Base-by-base conservation (phyloP, 306 rosid genomes). In the Quercus cerris region DNA sequence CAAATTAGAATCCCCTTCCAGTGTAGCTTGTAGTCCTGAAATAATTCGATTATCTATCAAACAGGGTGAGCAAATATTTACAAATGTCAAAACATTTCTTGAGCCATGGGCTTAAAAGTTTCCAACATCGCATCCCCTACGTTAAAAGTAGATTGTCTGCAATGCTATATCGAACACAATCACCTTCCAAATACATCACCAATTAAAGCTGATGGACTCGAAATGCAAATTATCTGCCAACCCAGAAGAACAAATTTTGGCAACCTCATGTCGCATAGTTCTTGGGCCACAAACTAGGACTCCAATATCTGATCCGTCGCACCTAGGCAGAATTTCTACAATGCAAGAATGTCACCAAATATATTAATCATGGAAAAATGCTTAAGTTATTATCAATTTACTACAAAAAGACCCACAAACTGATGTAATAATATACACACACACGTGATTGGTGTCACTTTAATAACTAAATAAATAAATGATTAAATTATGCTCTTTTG, bases 271-370 rank as follows among this genome's bases (percentile, higher is more conserved):
- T 56, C 89, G 75, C 91, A 85, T 88, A 67, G 69, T 71, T 38
- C 81, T 75, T 5, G 91, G 89, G 23, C 89, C 91, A 49, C 82
- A 83, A 1, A 84, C 91, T 74, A 88, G 49, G 49, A 88, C 91
- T 75, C 91, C 91, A 15, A 79, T 56, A 58, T 85, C 87, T n/a
- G 83, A 78, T 74, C 83, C 89, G 80, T 83, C 58, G 56, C 75
- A 76, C 27, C 71, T 89, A 19, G 77, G 55, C 59, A 88, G 54
- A 78, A 85, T 78, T 76, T 78, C 91, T 88, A 85, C 78, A 83
- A 17, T 4, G 12, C 12, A 8, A 41, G 46, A 7, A 41, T 41
- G 46, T 8, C 27, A 12, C 63, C 27, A 41, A 13, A 25, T 17
- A 11, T 49, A 12, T 49, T 12, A 49, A 49, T 49, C 54, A 13